Evolutionary conservation across 2,329 filamentous ascomycete genomes (phyloP), one percentile per base, ranked within the genome.

Genomic region (Colletotrichum sidae): DNA sequence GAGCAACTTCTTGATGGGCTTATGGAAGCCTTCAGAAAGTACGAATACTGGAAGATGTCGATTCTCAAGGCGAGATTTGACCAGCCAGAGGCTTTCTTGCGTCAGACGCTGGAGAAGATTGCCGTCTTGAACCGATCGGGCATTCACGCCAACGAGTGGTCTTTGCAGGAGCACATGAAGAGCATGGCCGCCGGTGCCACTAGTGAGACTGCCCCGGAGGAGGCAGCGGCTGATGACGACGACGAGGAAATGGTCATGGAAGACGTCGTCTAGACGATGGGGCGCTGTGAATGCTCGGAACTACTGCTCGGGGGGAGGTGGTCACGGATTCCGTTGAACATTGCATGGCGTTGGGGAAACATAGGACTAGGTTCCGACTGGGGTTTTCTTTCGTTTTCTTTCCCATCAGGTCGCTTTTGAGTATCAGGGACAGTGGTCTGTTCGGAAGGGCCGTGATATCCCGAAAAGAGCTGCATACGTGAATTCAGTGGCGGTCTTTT

Each of bases 1-100:
- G 91, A 93, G 83, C 91, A 96, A 73, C 88, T 99, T 68, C 81
- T 97, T 79, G 94, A 97, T 79, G 86, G 88, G 69, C 89, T 99
- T 67, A 94, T 95, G 82, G 81, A 86, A 53, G 91, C 90, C 75
- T 99, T 97, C 88, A 88, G 90, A 61, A 83, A 91, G 72, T 97
- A 92, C 83, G 89, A 90, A 72, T 98, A 96, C 79, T 99, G 95
- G 94, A 69, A 69, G 47, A 69, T 69, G 65, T 69, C 67, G 6
- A 67, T 69, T 44, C 55, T 69, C 49, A 69, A 68, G 51, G 67
- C 65, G n/a, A 65, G 65, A 15, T 87, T 96, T 44, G 87, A 90
- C 65, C 96, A 99, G 79, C 96, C 96, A 2, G 96, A 98, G 76
- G 90, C 91, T n/a, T 98, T 94, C 77, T 87, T 99, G 67, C 93